Base-by-base conservation (phyloP, 257 asterid genomes). In the Plantago major region DNA sequence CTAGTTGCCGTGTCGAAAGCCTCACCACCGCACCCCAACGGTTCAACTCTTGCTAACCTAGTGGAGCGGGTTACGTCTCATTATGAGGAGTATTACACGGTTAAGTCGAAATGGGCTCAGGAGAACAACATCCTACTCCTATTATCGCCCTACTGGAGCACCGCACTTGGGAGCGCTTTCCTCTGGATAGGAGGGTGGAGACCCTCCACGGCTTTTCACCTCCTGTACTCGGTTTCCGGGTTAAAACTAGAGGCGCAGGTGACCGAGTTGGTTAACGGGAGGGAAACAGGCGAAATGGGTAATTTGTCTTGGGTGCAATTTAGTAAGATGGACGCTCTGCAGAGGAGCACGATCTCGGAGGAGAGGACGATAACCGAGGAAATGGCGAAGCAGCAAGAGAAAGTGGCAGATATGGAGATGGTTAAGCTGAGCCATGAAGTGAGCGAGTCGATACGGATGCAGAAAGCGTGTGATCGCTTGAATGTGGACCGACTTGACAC, bases 111-210 rank as follows among this genome's bases (percentile, higher is more conserved):
- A 38, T 69, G 71, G 64, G 78, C 71, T 3, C 59, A 47, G n/a
- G 6, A 17, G 15, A 12, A 44, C 3, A 69, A 82, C 11, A 42
- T 72, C 6, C 16, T 79, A 2, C 64, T 49, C 4, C 54, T 79
- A 46, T 38, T 82, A 1, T 63, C 74, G 19, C 83, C 93, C 2
- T 57, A 76, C 0, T 79, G 86, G 83, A 65, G 15, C 6, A 81
- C 52, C 42, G 59, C 53, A 8, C 64, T 84, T 0, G 93, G 79
- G 66, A 70, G 77, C 9, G 82, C 84, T 9, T 76, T 71, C 67
- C 33, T 67, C 3, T 84, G 89, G 93, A 58, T 79, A 0, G 89
- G 89, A 0, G 84, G 83, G 1, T 84, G 93, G 89, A 73, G 86
- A 22, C 93, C 93, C 2, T 58, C 71, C 28, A 63, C 75, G 66